Base-by-base conservation (phyloP, 2,329 filamentous ascomycete species). In the Apiospora phragmitis region DNA sequence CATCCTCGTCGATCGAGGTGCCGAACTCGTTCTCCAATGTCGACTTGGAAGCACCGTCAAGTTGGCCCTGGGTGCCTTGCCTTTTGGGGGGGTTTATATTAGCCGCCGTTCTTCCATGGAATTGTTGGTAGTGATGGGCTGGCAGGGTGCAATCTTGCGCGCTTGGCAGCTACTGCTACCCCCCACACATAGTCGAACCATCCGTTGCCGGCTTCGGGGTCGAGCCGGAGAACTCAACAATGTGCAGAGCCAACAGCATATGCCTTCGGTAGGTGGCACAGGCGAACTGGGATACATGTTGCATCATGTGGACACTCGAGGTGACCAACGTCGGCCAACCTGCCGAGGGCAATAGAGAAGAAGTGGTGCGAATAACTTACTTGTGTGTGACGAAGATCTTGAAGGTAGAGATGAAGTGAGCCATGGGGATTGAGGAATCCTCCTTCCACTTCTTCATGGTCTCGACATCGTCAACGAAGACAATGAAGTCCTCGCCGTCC, bases 321-420 rank as follows among this genome's bases (percentile, higher is more conserved):
- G 3, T 41, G 38, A 35, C 21, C 65, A 38, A 59, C 67, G 38
- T 67, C 35, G 43, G 42, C 42, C 42, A 21, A 21, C 16, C 32
- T 55, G 49, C 16, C 49, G 24, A 1, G 24, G 49, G 49, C 14
- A 9, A 29, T 7, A 7, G 5, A 29, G 14, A 51, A 16, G 51
- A 29, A 11, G 49, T 59, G 69, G 70, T n/a, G 32, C 24, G 45
- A 21, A 69, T 71, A 74, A 85, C 93, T 85, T 88, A 98, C 95
- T 92, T 93, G 86, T 97, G 93, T 45, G 94, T 97, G 59, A 92
- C 85, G 79, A 97, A 97, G 79, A 99, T 87, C 87, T 97, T 93
- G 87, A 94, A 98, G 9, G 92, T 88, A 71, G 91, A 94, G 70
- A 98, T 88, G 70, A 99, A 95, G 78, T 98, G 91, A 1, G 93